Conservation (phyloP, 352 stramenopile species). For the Pythium brachiatum region DNA sequence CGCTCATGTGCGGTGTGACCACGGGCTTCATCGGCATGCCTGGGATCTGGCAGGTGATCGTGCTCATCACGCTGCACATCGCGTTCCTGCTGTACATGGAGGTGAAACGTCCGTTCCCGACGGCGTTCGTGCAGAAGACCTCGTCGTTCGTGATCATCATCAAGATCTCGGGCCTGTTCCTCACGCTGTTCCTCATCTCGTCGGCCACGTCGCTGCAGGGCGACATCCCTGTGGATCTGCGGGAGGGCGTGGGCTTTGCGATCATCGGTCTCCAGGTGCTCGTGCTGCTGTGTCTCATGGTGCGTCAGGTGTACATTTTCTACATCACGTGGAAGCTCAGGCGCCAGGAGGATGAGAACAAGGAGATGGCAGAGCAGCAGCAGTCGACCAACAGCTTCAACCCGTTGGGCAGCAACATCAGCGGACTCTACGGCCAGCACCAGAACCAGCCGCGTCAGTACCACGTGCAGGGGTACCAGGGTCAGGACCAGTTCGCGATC, state of each 20-base stretch:
- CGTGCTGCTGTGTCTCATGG: slow-evolving; percentile 77
- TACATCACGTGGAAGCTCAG: slow-evolving; percentile 84
- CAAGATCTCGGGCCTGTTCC: slow-evolving; percentile 83
- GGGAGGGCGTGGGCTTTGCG: slow-evolving; percentile 72
- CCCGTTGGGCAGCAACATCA: slow-evolving; percentile 20
- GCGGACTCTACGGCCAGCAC: slow-evolving; percentile 10
- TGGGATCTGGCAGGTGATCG: slow-evolving; percentile 71
- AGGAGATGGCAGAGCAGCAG: slow-evolving; percentile 16
- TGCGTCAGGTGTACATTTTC: slow-evolving; percentile 86
- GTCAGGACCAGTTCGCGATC: slow-evolving; percentile 16
- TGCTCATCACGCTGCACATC: slow-evolving; percentile 75
- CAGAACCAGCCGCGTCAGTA: slow-evolving; percentile 20
- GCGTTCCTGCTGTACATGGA: slow-evolving; percentile 81
- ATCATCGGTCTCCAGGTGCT: slow-evolving; percentile 81
- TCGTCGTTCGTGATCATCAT: slow-evolving; percentile 89
- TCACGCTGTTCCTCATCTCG: slow-evolving; percentile 81
- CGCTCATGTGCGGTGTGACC: slow-evolving; percentile 72
- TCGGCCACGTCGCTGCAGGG: slow-evolving; percentile 63
- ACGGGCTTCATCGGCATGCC: slow-evolving; percentile 78
- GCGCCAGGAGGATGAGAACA: slow-evolving; percentile 24
- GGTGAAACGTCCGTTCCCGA: slow-evolving; percentile 80
- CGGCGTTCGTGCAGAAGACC: slow-evolving; percentile 80
- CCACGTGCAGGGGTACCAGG: slow-evolving; percentile 15
- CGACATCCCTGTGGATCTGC: slow-evolving; percentile 69
- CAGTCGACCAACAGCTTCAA: slow-evolving; percentile 17